Conservation (phyloP, 495 filamentous ascomycete genomes). For the Letharia lupina region DNA sequence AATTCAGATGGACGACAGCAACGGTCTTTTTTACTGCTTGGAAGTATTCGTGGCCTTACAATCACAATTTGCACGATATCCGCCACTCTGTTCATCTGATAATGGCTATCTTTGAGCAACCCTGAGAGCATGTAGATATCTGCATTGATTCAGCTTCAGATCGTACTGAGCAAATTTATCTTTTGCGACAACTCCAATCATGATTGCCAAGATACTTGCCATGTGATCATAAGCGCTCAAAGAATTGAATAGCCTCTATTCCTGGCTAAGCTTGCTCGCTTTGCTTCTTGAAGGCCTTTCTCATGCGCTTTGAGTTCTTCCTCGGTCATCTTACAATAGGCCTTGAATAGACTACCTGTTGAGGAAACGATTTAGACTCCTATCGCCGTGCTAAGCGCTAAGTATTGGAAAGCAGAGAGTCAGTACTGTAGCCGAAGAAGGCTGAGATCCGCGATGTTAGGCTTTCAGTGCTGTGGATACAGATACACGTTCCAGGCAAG, state of each 20-base stretch:
- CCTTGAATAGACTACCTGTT: neutral
- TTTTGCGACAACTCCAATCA: neutral
- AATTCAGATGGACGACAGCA: neutral
- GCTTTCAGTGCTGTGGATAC: neutral
- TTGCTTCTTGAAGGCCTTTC: neutral
- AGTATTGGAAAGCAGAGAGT: neutral
- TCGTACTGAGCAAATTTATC: neutral
- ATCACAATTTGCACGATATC: neutral
- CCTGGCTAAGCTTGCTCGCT: neutral
- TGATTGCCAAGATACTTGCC: neutral
- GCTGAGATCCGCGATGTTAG: neutral
- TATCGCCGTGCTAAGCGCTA: neutral
- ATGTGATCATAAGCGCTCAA: neutral
- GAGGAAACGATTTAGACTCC: neutral
- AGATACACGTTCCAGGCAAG: neutral
- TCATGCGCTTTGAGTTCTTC: neutral
- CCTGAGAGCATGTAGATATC: neutral
- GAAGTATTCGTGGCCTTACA: neutral
- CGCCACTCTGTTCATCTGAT: neutral
- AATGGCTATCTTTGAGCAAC: neutral
- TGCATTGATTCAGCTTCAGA: neutral
- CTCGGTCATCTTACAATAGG: neutral
- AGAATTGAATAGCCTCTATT: neutral
- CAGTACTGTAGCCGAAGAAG: neutral
- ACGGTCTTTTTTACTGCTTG: neutral